Evolutionary conservation across 1,139 yeast species (phyloP), one percentile per base, ranked within the genome.

Genomic region (Hansenula sp.): DNA sequence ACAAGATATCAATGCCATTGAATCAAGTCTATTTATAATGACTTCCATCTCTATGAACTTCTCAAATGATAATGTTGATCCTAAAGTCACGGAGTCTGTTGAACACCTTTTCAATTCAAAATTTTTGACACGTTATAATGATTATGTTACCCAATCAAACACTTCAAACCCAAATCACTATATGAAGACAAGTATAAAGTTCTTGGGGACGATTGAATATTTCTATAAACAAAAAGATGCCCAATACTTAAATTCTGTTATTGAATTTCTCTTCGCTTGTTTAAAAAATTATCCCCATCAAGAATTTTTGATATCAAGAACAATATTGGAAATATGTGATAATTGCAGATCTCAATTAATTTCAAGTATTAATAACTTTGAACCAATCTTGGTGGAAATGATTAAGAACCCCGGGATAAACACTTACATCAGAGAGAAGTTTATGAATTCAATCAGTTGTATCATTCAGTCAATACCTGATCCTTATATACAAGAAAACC

Each of bases 11-110:
- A 61, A 59, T 34, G 80, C 80, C 45, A 66, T 85, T 5, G 97
- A 91, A 60, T 77, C 89, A 1, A 81, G 89, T 19, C 61, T 89
- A 36, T 87, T 72, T 58, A 67, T 89, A 21, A 58, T 89, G 13
- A 47, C 71, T 76, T 12, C 60, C 46, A 28, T 64, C 53, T 46
- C 62, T 48, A 68, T 73, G 43, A 81, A 76, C 59, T 62, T 77
- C 50, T 67, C 58, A 2, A 59, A 56, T 25, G 61, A 59, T 28
- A 54, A 61, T 18, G 52, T 64, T 11, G 53, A 58, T 4, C 51
- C 55, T 1, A 50, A 49, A 11, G 53, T 61, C 28, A 40, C 47
- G 9, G 45, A 36, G 10, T 56, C 63, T 11, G 48, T 66, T 12
- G 49, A 51, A 5, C 54, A 55, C 25, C 46, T 71, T 3, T 47